Percentiles rank a stretch among this genome's conserved stretches.
Conservation (phyloP, 2,329 filamentous ascomycete genomes). For the Trichoderma harzianum region DNA sequence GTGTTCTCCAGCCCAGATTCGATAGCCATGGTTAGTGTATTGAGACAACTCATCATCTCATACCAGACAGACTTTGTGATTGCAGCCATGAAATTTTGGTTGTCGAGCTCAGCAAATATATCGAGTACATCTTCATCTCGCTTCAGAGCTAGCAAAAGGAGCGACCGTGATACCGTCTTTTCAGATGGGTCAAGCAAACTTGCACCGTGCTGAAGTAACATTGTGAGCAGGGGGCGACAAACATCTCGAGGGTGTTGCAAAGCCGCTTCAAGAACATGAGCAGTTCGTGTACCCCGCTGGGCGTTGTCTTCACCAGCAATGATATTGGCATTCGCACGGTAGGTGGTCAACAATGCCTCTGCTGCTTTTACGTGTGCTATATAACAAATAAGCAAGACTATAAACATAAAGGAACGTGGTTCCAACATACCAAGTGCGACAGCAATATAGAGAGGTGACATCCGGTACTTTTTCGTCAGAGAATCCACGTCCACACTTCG, state of each 20-base stretch:
- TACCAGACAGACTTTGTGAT: background rate
- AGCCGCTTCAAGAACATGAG: background rate
- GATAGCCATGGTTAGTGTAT: background rate
- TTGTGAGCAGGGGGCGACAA: background rate
- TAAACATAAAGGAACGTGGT: no score
- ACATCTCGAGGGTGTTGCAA: background rate
- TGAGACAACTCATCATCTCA: background rate
- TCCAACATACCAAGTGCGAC: background rate
- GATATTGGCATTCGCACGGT: background rate
- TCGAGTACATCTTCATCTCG: background rate
- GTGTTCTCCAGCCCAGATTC: background rate
- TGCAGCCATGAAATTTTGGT: background rate
- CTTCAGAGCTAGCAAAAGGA: background rate
- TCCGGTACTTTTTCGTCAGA: background rate
- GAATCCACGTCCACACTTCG: background rate
- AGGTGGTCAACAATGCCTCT: background rate
- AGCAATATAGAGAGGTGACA: constrained; percentile 1
- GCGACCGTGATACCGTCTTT: background rate
- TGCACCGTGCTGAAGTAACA: background rate
- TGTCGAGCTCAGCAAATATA: background rate
- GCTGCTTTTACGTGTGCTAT: background rate
- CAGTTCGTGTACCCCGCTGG: background rate
- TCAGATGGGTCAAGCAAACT: background rate
- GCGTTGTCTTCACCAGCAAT: background rate
- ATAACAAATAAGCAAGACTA: background rate